phyloP scores from a whole-genome alignment of 176 grass and related monocot genomes.

The Eremochloa ophiuroides region DNA sequence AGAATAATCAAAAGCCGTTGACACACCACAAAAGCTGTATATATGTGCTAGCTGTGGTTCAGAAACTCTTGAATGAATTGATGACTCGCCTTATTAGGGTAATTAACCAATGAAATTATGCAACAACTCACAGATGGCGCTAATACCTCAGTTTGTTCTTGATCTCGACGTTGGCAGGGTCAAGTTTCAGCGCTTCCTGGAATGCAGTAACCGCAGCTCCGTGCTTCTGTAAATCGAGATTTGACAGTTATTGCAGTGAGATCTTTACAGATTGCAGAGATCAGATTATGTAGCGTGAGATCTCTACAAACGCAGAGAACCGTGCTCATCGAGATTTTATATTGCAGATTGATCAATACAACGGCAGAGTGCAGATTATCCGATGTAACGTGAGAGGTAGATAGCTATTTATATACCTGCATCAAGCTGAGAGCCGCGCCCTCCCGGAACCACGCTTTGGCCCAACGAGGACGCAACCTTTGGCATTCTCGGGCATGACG shows the following conservation, averaged over 20 bases:
- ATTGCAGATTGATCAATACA: not conserved
- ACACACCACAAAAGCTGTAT: not conserved
- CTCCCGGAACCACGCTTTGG: not conserved
- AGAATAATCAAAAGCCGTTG: not conserved
- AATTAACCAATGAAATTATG: not conserved
- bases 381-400: no score
- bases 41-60: no score
- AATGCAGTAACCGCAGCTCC: not conserved
- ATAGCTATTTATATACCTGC: not conserved
- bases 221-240: not conserved
- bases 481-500: not conserved
- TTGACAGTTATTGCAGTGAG: not conserved
- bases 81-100: no score
- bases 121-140: no score
- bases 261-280: not conserved
- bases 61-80: no score
- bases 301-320: no score
- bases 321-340: no score
- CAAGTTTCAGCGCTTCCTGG: slow-evolving; percentile 23
- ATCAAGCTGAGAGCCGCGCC: not conserved
- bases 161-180: slow-evolving; percentile 27
- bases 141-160: not conserved
- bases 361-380: no score
- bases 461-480: not conserved
- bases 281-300: not conserved